These are phyloP conservation scores for Alternaria tenuissima DNA, from an alignment of 2,329 filamentous ascomycete genomes.

Conservation along the genomic window DNA sequence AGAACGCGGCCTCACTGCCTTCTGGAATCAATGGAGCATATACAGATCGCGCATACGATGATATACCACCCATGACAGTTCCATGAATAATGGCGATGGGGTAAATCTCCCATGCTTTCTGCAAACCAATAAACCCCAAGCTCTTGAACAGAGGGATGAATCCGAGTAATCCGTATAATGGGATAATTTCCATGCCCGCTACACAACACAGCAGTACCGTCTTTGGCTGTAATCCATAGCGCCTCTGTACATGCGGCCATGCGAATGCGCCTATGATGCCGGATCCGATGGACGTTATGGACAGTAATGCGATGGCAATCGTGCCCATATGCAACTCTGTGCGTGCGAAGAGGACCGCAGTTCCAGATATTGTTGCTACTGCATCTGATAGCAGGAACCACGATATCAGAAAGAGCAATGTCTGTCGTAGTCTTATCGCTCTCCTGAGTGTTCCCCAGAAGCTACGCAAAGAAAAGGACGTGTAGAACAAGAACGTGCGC, in stretches of 20 bases:
- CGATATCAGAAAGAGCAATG: conserved; percentile 77
- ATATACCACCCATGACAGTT: conserved; percentile 85
- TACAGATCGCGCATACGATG: conserved; percentile 86
- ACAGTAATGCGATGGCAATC: conserved; percentile 84
- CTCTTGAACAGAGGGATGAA: conserved; percentile 78
- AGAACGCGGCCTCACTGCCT: conserved; percentile 91
- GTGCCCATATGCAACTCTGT: conserved; percentile 88
- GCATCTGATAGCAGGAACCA: conserved; percentile 96
- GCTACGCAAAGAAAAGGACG: conserved; percentile 82
- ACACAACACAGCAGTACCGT: conserved; percentile 88
- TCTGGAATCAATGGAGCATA: conserved; percentile 91
- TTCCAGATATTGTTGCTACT: conserved; percentile 92
- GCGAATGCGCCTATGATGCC: conserved; percentile 88
- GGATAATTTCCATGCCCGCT: conserved; percentile 85
- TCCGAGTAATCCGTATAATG: conserved; percentile 84
- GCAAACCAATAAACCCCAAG: conserved; percentile 79
- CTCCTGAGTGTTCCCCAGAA: conserved; percentile 79
- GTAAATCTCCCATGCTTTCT: conserved; percentile 93
- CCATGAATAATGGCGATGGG: conserved; percentile 86
- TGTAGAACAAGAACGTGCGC: conserved; percentile 67
- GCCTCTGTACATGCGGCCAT: conserved; percentile 79
- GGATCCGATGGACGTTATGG: conserved; percentile 83
- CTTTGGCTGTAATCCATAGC: conserved; percentile 73
- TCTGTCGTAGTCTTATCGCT: conserved; percentile 73
- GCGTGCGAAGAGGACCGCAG: conserved; percentile 91